These are phyloP conservation scores for Linum lewisii DNA, from an alignment of 345 rosid species.

Conservation along the genomic window DNA sequence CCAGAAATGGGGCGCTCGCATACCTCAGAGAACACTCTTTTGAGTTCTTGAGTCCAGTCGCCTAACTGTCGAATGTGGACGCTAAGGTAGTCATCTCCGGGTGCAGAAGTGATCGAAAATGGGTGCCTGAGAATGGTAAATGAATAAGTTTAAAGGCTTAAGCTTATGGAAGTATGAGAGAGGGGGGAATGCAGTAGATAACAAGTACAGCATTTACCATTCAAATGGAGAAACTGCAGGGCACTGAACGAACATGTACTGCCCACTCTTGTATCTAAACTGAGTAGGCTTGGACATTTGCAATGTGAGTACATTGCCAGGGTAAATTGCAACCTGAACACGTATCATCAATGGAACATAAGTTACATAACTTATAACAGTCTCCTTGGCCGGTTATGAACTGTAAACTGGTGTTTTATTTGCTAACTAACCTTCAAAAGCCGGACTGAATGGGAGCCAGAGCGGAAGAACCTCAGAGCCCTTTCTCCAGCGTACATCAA, in stretches of 20 bases:
- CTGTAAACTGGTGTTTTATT: background rate
- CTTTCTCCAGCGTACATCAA: slow-evolving; percentile 77
- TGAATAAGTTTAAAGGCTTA: background rate
- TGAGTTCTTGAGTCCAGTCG: slow-evolving; percentile 98
- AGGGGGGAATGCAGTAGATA: background rate
- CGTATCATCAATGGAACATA: background rate
- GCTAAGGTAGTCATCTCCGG: slow-evolving; percentile 85
- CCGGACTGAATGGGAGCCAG: slow-evolving; percentile 65
- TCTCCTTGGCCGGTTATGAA: background rate
- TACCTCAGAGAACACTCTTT: slow-evolving; percentile 29
- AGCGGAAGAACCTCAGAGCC: slow-evolving; percentile 76
- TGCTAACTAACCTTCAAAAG: slow-evolving; percentile 48
- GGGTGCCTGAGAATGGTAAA: slow-evolving; percentile 69
- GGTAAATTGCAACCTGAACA: slow-evolving; percentile 87
- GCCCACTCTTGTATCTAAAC: slow-evolving; percentile 90
- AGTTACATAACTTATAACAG: background rate
- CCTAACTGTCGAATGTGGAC: slow-evolving; percentile 93
- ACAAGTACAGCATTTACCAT: slow-evolving; percentile 36
- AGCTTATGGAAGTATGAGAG: background rate
- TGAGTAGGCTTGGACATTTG: slow-evolving; percentile 96
- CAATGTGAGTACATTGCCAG: slow-evolving; percentile 85
- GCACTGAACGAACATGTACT: slow-evolving; percentile 96
- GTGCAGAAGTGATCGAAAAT: slow-evolving; percentile 96
- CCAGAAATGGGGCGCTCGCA: slow-evolving; percentile 81
- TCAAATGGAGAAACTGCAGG: slow-evolving; percentile 98